These are phyloP conservation scores for Wallacemonas sp. DNA, from an alignment of 208 protist species.

Conservation along the genomic window DNA sequence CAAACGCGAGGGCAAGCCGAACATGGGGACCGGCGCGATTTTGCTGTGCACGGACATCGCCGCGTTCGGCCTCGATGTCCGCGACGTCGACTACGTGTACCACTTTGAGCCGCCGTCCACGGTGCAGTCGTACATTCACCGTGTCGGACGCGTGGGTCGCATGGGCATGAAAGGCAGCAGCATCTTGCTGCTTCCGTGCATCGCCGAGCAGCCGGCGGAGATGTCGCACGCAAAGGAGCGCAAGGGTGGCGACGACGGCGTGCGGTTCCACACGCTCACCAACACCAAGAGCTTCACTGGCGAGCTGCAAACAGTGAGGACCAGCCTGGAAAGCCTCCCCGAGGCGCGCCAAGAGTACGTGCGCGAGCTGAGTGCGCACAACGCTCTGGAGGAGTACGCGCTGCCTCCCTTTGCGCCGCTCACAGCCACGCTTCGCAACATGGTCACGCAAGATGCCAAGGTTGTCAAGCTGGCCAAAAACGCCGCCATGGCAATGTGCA, in stretches of 20 bases:
- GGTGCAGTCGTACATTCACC: slow-evolving; percentile 85
- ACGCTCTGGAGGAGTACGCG: slow-evolving; percentile 53
- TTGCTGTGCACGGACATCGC: slow-evolving; percentile 90
- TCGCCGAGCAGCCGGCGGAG: slow-evolving; percentile 23
- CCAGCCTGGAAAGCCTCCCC: slow-evolving; percentile 32
- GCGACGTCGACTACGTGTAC: slow-evolving; percentile 93
- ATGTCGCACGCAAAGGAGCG: slow-evolving; percentile 43
- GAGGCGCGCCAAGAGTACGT: slow-evolving; percentile 54
- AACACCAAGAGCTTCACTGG: slow-evolving; percentile 73
- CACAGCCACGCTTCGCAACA: slow-evolving; percentile 68
- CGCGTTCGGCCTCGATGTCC: slow-evolving; percentile 90
- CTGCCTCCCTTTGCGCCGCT: slow-evolving; percentile 82
- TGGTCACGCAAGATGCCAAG: slow-evolving; percentile 64
- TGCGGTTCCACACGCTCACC: slow-evolving; percentile 71
- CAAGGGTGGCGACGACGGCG: slow-evolving; percentile 44
- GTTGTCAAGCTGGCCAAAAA: slow-evolving; percentile 52
- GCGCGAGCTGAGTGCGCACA: slow-evolving; percentile 44
- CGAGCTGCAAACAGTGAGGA: slow-evolving; percentile 44
- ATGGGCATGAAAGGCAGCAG: slow-evolving; percentile 90
- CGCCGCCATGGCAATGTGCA: slow-evolving; percentile 77
- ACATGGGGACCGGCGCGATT: slow-evolving; percentile 77
- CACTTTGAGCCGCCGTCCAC: slow-evolving; percentile 87
- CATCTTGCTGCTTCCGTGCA: slow-evolving; percentile 77
- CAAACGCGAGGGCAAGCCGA: slow-evolving; percentile 64
- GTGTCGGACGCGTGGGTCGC: slow-evolving; percentile 86